Percentiles rank a stretch among this genome's conserved stretches.
Conservation (phyloP, 2,329 filamentous ascomycete species). For the Alternaria arbusti region DNA sequence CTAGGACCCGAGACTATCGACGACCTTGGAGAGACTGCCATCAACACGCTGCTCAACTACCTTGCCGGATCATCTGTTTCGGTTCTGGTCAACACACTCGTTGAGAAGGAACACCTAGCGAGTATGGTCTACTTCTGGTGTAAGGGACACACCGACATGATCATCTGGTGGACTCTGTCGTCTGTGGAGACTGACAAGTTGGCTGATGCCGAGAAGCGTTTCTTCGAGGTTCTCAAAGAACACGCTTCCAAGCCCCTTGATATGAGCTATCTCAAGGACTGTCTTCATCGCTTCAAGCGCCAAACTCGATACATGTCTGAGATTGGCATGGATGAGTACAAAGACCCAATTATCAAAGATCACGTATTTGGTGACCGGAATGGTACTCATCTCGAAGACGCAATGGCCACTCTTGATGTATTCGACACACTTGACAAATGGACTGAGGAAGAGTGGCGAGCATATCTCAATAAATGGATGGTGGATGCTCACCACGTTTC, state of each 20-base stretch:
- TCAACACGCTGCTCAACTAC: conserved; percentile 83
- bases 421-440: conserved; percentile 76
- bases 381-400: conserved; percentile 61
- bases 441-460: conserved; percentile 83
- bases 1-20: conserved; percentile 85
- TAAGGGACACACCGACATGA: conserved; percentile 78
- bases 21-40: conserved; percentile 65
- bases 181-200: conserved; percentile 89
- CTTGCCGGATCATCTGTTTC: conserved; percentile 93
- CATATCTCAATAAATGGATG: conserved; percentile 83
- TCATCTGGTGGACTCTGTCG: conserved; percentile 85
- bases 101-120: conserved; percentile 90
- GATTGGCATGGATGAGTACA: conserved; percentile 79
- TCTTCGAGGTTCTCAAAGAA: conserved; percentile 83
- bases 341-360: conserved; percentile 85
- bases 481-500: conserved; percentile 85
- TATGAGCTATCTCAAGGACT: conserved; percentile 88
- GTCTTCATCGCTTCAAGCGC: conserved; percentile 79
- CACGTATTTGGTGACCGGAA: conserved; percentile 89
- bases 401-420: conserved; percentile 53
- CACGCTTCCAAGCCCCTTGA: conserved; percentile 82
- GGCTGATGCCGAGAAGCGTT: conserved; percentile 79
- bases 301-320: conserved; percentile 86
- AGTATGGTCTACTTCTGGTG: conserved; percentile 82
- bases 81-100: conserved; percentile 86